phyloP scores from a whole-genome alignment of 495 filamentous ascomycete species.

The Amniculicola lignicola region DNA sequence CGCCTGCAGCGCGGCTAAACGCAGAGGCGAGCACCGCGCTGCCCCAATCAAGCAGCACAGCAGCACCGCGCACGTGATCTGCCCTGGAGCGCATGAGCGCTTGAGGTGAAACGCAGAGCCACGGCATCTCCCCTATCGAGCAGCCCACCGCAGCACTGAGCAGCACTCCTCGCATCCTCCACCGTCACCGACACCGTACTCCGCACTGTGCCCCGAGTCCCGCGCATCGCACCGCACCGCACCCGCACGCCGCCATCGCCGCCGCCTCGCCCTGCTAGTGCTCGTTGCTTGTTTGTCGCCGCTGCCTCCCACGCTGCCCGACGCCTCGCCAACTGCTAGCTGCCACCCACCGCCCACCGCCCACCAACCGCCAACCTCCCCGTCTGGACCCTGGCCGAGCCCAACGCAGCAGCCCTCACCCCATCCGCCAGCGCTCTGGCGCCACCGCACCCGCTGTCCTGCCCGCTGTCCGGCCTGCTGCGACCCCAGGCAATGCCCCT shows the following conservation, averaged over 20 bases:
- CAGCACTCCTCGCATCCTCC: too few species aligned
- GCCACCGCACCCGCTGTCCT: slow-evolving; percentile 8
- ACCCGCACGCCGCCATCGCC: not conserved
- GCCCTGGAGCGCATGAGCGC: not conserved
- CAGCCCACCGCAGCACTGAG: not conserved
- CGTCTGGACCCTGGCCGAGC: not conserved
- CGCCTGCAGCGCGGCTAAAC: too few species aligned
- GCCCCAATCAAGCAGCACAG: too few species aligned
- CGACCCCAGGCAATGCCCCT: slow-evolving; percentile 21
- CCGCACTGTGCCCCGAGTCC: too few species aligned
- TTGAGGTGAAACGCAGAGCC: not conserved
- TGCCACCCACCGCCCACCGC: slow-evolving; percentile 6
- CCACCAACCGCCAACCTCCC: not conserved
- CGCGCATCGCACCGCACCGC: not conserved
- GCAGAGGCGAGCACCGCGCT: too few species aligned
- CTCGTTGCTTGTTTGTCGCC: not conserved
- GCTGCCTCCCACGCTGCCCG: not conserved
- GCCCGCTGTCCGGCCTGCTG: slow-evolving; percentile 2
- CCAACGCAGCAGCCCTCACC: not conserved
- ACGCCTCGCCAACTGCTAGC: not conserved
- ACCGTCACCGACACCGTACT: too few species aligned
- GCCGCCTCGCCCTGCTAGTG: too few species aligned
- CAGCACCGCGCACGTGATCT: too few species aligned
- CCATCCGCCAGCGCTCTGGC: slow-evolving; percentile 8
- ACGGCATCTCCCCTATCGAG: not conserved